Conservation (phyloP, 495 filamentous ascomycete species). For the Aspergillus ellipticus region DNA sequence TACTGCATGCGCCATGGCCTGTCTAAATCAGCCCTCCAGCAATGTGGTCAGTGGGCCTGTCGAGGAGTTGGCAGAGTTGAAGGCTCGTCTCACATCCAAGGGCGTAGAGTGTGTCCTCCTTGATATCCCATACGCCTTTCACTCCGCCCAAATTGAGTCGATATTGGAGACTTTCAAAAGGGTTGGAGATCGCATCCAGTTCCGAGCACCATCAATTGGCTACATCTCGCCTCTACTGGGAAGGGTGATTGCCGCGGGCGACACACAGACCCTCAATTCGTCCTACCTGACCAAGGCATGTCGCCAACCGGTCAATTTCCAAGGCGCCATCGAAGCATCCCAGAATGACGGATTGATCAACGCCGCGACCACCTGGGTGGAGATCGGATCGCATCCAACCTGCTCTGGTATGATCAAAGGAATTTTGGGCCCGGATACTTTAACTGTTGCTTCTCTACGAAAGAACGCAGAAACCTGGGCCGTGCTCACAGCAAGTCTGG, state of each 20-base stretch:
- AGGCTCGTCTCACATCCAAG: conserved; percentile 49
- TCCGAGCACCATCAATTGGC: conserved; percentile 56
- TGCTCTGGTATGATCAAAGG: conserved; percentile 23
- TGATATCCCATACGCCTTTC: conserved; percentile 75
- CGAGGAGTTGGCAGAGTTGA: conserved; percentile 48
- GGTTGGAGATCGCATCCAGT: conserved; percentile 54
- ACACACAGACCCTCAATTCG: conserved; percentile 47
- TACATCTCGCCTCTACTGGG: conserved; percentile 66
- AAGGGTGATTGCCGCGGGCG: conserved; percentile 48
- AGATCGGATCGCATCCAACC: conserved; percentile 36
- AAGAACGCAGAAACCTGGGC: conserved; percentile 45
- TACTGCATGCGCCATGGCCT: conserved; percentile 43
- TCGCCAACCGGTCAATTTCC: conserved; percentile 69
- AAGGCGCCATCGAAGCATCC: conserved; percentile 55
- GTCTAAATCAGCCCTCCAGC: conserved; percentile 48
- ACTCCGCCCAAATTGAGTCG: conserved; percentile 75
- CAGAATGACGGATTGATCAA: conserved; percentile 12
- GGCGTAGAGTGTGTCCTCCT: conserved; percentile 66
- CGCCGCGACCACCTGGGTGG: conserved; percentile 27
- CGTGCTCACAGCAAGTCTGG: conserved; percentile 49
- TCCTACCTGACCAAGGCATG: conserved; percentile 62
- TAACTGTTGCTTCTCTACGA: conserved; percentile 44
- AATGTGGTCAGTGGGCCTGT: conserved; percentile 48
- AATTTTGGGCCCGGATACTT: conserved; percentile 17
- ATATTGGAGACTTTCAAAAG: conserved; percentile 64